phyloP scores from a whole-genome alignment of 495 filamentous ascomycete species.

The Rusavskia elegans region DNA sequence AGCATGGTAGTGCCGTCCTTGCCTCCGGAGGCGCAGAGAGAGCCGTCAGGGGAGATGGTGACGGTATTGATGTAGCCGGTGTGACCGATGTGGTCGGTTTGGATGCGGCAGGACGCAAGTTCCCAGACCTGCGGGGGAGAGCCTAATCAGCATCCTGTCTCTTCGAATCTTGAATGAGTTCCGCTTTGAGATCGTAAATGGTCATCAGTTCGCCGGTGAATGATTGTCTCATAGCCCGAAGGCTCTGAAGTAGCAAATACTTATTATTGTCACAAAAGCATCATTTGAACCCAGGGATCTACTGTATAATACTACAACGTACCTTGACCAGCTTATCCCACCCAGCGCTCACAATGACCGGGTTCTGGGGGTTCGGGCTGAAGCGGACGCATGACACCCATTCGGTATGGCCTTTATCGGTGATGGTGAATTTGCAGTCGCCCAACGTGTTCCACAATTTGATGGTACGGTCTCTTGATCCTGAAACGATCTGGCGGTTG shows the following conservation, averaged over 20 bases:
- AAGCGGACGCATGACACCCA: slow-evolving; percentile 99
- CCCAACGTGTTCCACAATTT: slow-evolving; percentile 99
- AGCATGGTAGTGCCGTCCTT: slow-evolving; percentile 99
- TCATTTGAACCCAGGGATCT: slow-evolving; percentile 42
- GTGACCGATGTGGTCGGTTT: slow-evolving; percentile 99
- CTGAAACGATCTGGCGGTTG: slow-evolving; percentile 99
- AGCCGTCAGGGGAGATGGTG: slow-evolving; percentile 98
- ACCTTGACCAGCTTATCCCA: slow-evolving; percentile 99
- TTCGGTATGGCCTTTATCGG: slow-evolving; percentile 98
- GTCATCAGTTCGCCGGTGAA: slow-evolving; percentile 80
- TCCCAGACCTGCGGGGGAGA: slow-evolving; percentile 71
- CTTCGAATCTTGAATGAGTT: background rate
- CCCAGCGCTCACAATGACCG: slow-evolving; percentile 94
- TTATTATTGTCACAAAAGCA: slow-evolving; percentile 65
- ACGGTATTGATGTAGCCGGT: slow-evolving; percentile 99
- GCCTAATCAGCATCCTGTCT: no score
- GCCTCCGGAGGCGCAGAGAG: slow-evolving; percentile 96
- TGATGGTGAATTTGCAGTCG: slow-evolving; percentile 99
- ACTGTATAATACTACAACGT: slow-evolving; percentile 21
- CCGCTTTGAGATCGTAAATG: slow-evolving; percentile 1
- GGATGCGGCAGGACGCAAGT: slow-evolving; percentile 95
- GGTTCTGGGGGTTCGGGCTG: slow-evolving; percentile 99
- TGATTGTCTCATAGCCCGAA: slow-evolving; percentile 88
- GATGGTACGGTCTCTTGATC: slow-evolving; percentile 93
- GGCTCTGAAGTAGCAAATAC: slow-evolving; percentile 99